These are phyloP conservation scores for Stereum hirsutum DNA, from an alignment of 1,284 basidiomycete species.

Conservation along the genomic window DNA sequence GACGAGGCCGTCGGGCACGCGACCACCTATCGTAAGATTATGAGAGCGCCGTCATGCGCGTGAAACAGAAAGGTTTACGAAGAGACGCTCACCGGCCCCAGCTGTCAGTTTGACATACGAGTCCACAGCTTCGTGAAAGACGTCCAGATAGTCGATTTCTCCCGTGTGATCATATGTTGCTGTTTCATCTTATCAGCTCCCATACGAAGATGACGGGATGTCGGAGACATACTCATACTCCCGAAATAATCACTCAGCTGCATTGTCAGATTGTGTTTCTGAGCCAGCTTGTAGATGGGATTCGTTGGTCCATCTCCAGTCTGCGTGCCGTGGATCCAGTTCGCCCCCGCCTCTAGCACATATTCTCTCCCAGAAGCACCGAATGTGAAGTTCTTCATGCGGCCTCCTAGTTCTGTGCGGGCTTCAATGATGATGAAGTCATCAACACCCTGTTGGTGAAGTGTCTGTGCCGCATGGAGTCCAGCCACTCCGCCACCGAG, in stretches of 20 bases:
- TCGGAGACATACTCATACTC: constrained; percentile 37
- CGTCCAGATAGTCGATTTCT: constrained; percentile 33
- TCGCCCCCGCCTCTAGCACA: constrained; percentile 54
- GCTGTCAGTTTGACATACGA: constrained; percentile 32
- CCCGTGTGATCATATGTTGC: constrained; percentile 45
- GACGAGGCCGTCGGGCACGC: constrained; percentile 29
- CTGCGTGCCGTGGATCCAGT: constrained; percentile 67
- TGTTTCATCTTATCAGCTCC: constrained; percentile 12
- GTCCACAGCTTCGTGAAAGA: constrained; percentile 31
- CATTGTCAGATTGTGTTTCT: constrained; percentile 45
- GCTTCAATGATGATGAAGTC: constrained; percentile 59
- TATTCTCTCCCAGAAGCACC: constrained; percentile 26
- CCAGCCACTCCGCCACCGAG: constrained; percentile 62
- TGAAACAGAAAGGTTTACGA: neutral
- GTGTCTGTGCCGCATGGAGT: constrained; percentile 52
- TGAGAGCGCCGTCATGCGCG: neutral
- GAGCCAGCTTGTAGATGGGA: constrained; percentile 51
- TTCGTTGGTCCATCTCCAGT: constrained; percentile 40
- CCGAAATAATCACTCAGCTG: constrained; percentile 35
- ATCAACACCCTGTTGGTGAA: constrained; percentile 45
- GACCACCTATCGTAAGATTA: constrained; percentile 23
- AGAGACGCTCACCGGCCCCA: constrained; percentile 24
- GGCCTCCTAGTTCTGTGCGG: constrained; percentile 48
- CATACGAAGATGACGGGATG: neutral
- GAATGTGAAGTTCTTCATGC: constrained; percentile 40